phyloP scores from a whole-genome alignment of 2,329 filamentous ascomycete genomes.

The Colletotrichum lentis region DNA sequence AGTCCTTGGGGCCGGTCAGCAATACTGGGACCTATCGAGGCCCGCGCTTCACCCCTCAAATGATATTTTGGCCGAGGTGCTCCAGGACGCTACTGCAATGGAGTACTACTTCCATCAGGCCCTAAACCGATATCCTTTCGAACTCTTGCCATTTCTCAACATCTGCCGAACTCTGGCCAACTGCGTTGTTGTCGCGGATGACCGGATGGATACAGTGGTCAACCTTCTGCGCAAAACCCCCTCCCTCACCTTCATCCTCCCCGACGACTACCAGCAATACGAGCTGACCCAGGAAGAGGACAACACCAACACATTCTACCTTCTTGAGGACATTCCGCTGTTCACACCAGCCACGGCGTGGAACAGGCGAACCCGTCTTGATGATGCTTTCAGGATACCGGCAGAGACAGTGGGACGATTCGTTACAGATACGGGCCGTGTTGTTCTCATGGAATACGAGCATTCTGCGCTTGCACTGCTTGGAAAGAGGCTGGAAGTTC shows the following conservation, averaged over 20 bases:
- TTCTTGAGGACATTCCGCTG: constrained; percentile 70
- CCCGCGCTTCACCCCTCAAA: constrained; percentile 21
- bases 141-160: constrained; percentile 79
- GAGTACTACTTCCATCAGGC: constrained; percentile 71
- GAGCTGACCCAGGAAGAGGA: constrained; percentile 84
- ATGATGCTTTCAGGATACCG: constrained; percentile 68
- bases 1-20: constrained; percentile 64
- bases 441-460: constrained; percentile 77
- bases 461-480: constrained; percentile 85
- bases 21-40: constrained; percentile 63
- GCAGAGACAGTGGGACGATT: constrained; percentile 74
- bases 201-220: constrained; percentile 62
- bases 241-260: constrained; percentile 80
- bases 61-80: constrained; percentile 28
- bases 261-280: constrained; percentile 75
- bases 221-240: constrained; percentile 73
- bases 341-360: constrained; percentile 61
- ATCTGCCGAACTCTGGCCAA: constrained; percentile 71
- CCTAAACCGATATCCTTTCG: constrained; percentile 82
- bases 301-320: constrained; percentile 79
- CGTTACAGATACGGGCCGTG: constrained; percentile 78
- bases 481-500: constrained; percentile 77
- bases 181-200: constrained; percentile 46
- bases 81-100: constrained; percentile 54
- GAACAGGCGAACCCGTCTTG: constrained; percentile 54